Evolutionary conservation across 148 eudicot genomes (phyloP), one percentile per base, ranked within the genome.

Genomic region (Amaranthus cruentus): DNA sequence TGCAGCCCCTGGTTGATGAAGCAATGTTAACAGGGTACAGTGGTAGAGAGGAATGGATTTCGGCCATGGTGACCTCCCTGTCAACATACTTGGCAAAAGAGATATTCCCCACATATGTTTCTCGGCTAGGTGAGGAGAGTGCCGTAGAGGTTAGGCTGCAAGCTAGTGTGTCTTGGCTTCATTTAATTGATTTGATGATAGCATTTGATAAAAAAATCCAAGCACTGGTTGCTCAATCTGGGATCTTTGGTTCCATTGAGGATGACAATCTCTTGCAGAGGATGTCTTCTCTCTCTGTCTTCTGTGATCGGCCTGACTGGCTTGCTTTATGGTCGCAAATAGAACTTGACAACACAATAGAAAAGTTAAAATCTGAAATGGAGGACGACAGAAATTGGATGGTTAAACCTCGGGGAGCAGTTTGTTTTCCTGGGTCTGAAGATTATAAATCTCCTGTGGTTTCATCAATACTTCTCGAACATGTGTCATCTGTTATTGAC

Each of bases 31-130:
- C 84, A 65, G 99, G 97, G 53, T 95, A 95, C 77, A 88, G 96
- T 81, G 91, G 97, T 77, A 84, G 97, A 77, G 99, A 95, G 87
- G 99, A 95, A 80, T 91, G 99, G 99, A 84, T 95, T 61, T 88
- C 99, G 38, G 87, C 90, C 11, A 84, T 91, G 88, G 94, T 95
- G 38, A 81, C 83, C 61, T 91, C 96, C 62, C 77, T 95, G 62
- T 81, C 96, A 46, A 91, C 91, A 38, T 88, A 86, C 83, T 85
- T 95, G 82, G 96, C 96, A 43, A 90, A 91, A 73, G 99, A 95
- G 75, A 78, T 91, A 81, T 88, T 95, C 68, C 91, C 97, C 18
- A 42, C 55, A 46, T 86, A 85, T 80, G 72, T 90, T 73, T 72
- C 83, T 81, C 91, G 83, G 70, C 78, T 95, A 66, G 82, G 80